A percentile compares a stretch with the other conserved stretches of the same genome.
These are phyloP conservation scores for Plasmopara halstedii DNA, from an alignment of 352 stramenopile species.

Conservation along the genomic window DNA sequence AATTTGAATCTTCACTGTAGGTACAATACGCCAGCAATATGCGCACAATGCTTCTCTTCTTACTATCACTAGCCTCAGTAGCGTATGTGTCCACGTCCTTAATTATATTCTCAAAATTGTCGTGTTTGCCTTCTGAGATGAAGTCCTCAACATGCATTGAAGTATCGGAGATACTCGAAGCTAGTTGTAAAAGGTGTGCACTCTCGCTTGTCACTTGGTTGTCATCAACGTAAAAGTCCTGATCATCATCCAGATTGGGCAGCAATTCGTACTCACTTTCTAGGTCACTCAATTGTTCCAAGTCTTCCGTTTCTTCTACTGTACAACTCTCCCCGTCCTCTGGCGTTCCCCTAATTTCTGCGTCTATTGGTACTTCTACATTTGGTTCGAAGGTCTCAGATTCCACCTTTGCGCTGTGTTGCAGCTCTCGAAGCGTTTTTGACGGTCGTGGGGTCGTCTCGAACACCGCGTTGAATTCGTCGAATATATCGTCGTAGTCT, in stretches of 20 bases:
- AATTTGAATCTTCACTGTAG: conserved; percentile 67
- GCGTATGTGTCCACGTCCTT: conserved; percentile 36
- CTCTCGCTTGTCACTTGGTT: conserved; percentile 18
- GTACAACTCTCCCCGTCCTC: conserved; percentile 7
- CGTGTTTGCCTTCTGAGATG: conserved; percentile 42
- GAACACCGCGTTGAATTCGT: conserved; percentile 28
- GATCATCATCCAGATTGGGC: conserved; percentile 22
- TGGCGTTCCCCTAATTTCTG: conserved; percentile 1
- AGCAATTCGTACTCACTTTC: conserved; percentile 33
- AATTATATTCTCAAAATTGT: conserved; percentile 38
- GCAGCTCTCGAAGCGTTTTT: conserved; percentile 16
- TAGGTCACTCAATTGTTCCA: conserved; percentile 30
- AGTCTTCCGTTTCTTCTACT: conserved; percentile 19
- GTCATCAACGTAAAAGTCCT: conserved; percentile 23
- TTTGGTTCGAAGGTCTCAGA: neutral
- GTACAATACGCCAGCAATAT: conserved; percentile 65
- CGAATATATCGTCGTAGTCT: conserved; percentile 23
- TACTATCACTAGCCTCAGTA: conserved; percentile 24
- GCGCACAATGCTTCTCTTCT: conserved; percentile 39
- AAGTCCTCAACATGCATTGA: conserved; percentile 50
- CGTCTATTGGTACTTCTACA: neutral
- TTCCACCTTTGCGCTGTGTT: conserved; percentile 8
- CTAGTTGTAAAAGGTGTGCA: conserved; percentile 26
- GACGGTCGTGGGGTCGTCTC: conserved; percentile 9
- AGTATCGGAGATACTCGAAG: conserved; percentile 24